Base-by-base conservation (phyloP, 2,329 filamentous ascomycete species). In the Pseudonectria foliicola region DNA sequence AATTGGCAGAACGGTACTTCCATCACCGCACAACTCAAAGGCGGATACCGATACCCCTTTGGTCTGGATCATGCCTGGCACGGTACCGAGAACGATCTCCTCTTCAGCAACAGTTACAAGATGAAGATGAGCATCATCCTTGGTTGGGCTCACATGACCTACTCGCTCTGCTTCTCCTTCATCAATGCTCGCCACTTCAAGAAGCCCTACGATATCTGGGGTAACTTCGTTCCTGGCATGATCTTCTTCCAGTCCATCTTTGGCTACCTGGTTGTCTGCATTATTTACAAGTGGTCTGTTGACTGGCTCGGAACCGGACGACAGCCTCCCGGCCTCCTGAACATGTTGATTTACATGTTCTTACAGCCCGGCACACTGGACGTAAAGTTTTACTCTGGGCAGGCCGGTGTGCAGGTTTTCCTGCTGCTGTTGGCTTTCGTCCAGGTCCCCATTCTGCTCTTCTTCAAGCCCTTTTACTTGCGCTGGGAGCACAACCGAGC, bases 331-430 rank as follows among this genome's bases (percentile, higher is more conserved):
- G 87, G 88, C 53, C 71, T 98, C 40, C 68, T 98, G 43, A 98
- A 98, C 74, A 96, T 96, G 90, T 72, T 98, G 55, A 98, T 98
- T 55, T 95, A 95, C 75, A 98, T 98, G 93, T 98, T 98, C 70
- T 67, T 98, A 49, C 79, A 82, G 45, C 92, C 92, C 4, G 88
- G 88, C 33, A 84, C 63, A 0, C 56, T 81, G 12, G 81, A 85
- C 31, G 76, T 86, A 42, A 73, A 73, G 33, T 71, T 98, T 5
- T 98, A 95, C 59, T 59, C 68, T 14, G 85, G 85, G 27, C 92
- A 98, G 61, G 75, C 70, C 11, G 59, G 59, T 3, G 73, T 98
- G 0, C 92, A 98, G 61, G 67, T 86, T 10, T 59, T 85, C 34
- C 68, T 98, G 25, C 67, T 98, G 14, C 71, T 95, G 18, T 62